Evolutionary conservation across 2,329 filamentous ascomycete species (phyloP).

Genomic region (Scedosporium minutisporum): DNA sequence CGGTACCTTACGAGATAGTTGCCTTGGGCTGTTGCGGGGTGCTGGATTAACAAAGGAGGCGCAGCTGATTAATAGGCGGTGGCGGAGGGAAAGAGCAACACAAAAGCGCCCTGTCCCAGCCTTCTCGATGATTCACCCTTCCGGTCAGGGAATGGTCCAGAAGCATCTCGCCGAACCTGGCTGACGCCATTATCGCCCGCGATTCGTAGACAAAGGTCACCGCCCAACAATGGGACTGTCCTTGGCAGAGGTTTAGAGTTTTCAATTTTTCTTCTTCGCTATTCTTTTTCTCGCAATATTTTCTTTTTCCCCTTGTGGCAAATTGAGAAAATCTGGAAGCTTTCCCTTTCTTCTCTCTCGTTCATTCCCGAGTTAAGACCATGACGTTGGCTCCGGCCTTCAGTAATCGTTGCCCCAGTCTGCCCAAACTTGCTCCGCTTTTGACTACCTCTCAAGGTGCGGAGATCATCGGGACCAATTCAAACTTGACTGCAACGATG

Average conservation of each 20-base stretch:
- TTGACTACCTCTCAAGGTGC: not conserved
- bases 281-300: not conserved
- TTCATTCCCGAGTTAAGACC: not conserved
- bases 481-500: no score
- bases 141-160: constrained; percentile 26
- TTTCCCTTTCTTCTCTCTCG: not conserved
- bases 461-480: no score
- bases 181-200: not conserved
- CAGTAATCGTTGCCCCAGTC: no score
- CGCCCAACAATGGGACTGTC: no score
- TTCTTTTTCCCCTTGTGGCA: not conserved
- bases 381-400: no score
- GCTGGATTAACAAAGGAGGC: not conserved
- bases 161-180: constrained; percentile 14
- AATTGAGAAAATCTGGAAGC: not conserved
- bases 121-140: constrained; percentile 1
- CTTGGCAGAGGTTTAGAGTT: not conserved
- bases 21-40: constrained; percentile 5
- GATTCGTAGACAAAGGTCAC: not conserved
- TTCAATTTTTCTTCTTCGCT: not conserved
- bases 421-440: not conserved
- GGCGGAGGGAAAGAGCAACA: not conserved
- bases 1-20: not conserved
- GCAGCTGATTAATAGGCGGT: constrained; percentile 6
- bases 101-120: not conserved